Evolutionary conservation across 371 early-diverging fungal genomes (phyloP).

Genomic region (Mortierella polycephala): DNA sequence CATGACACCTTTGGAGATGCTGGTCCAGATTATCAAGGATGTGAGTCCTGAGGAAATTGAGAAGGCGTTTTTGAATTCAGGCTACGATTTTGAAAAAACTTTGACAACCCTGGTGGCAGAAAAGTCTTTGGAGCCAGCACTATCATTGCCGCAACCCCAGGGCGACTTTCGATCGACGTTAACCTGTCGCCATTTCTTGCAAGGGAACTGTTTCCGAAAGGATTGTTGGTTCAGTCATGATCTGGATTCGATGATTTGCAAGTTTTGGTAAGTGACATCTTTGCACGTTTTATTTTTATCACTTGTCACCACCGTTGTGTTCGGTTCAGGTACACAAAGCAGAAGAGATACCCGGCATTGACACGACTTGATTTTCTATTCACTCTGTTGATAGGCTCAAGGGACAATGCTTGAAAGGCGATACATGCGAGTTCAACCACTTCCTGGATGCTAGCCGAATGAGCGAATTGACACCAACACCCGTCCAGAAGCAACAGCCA

Average conservation of each 20-base stretch:
- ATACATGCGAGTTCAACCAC: conserved; percentile 74
- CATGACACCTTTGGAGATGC: conserved; percentile 68
- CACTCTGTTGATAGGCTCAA: conserved; percentile 59
- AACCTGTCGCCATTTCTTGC: conserved; percentile 81
- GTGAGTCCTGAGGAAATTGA: conserved; percentile 59
- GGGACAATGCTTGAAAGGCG: conserved; percentile 77
- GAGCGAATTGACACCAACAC: conserved; percentile 13
- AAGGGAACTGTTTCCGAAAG: conserved; percentile 78
- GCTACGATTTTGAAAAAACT: conserved; percentile 63
- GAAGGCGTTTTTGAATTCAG: conserved; percentile 56
- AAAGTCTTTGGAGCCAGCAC: conserved; percentile 5
- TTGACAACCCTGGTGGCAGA: conserved; percentile 19
- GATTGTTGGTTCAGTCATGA: conserved; percentile 90
- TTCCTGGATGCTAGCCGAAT: conserved; percentile 55
- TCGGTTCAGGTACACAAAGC: not conserved
- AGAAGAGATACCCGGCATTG: not conserved
- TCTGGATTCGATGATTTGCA: conserved; percentile 75
- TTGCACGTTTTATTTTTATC: conserved; percentile 12
- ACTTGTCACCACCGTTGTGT: not conserved
- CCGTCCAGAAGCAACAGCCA: conserved; percentile 26
- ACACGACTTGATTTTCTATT: conserved; percentile 3
- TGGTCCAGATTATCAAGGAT: conserved; percentile 64
- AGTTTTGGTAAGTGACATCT: conserved; percentile 68
- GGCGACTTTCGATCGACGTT: conserved; percentile 55
- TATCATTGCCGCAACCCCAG: conserved; percentile 14